A percentile compares a stretch with the other conserved stretches of the same genome.
Evolutionary conservation across 257 asterid genomes (phyloP).

Genomic region (Solanum clarkiae): DNA sequence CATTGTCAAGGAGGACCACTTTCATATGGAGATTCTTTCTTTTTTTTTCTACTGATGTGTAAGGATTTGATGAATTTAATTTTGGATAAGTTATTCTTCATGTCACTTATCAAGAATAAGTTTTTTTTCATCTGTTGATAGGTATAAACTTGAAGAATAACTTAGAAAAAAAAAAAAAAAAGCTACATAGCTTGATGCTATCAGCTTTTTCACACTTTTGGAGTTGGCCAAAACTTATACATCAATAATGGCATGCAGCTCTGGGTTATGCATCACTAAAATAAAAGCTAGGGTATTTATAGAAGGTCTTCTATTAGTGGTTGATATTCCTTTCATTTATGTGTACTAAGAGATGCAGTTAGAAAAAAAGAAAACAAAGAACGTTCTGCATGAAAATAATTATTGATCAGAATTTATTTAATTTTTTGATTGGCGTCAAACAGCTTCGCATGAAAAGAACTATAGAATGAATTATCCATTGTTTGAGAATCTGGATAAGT

Average conservation of each 20-base stretch:
- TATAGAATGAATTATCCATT: background rate
- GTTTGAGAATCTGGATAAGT: background rate
- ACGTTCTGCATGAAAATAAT: background rate
- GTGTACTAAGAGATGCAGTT: background rate
- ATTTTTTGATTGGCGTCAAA: background rate
- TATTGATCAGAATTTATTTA: background rate
- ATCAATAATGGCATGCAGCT: background rate
- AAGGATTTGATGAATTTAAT: background rate
- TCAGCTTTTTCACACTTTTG: slow-evolving; percentile 3
- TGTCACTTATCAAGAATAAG: background rate
- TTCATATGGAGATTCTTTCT: background rate
- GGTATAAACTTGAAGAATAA: background rate
- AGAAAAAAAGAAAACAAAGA: background rate
- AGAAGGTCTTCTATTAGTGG: background rate
- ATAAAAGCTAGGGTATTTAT: background rate
- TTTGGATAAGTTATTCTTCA: background rate
- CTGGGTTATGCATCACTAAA: background rate
- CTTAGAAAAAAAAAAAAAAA: background rate
- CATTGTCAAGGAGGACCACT: background rate
- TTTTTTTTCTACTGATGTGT: background rate
- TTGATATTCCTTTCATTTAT: background rate
- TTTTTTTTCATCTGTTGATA: background rate
- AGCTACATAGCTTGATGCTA: background rate
- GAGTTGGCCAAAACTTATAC: background rate
- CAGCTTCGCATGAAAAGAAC: background rate